A percentile compares a stretch with the other conserved stretches of the same genome.
These are phyloP conservation scores for Scutellaria galericulata DNA, from an alignment of 257 asterid genomes.

Conservation along the genomic window DNA sequence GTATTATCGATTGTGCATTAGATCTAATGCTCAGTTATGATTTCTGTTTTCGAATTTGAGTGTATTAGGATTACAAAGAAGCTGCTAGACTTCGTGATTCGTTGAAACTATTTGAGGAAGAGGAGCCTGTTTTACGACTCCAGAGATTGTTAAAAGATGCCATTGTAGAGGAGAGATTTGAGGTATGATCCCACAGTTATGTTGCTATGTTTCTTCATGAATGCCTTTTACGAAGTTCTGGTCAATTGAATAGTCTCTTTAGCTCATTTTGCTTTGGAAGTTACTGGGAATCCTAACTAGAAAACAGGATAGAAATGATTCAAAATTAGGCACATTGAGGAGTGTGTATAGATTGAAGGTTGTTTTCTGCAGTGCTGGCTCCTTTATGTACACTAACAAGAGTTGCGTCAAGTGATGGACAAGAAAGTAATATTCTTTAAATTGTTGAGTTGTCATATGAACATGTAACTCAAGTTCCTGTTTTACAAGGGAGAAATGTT, in stretches of 20 bases:
- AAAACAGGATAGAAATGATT: too few relatives aligned
- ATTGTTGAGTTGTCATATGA: not conserved
- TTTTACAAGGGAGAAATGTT: not conserved
- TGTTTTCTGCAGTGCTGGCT: not conserved
- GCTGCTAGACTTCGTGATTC: slow-evolving; percentile 93
- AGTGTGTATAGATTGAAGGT: not conserved
- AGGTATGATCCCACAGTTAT: slow-evolving; percentile 53
- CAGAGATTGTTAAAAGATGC: slow-evolving; percentile 74
- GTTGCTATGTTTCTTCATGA: slow-evolving; percentile 24
- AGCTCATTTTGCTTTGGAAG: not conserved
- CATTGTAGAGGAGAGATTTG: slow-evolving; percentile 71
- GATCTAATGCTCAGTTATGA: not conserved
- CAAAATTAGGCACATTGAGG: not conserved
- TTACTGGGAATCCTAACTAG: not conserved
- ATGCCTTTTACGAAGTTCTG: not conserved
- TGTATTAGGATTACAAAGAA: slow-evolving; percentile 67
- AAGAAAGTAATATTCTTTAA: not conserved
- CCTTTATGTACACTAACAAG: not conserved
- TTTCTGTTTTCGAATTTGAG: not conserved
- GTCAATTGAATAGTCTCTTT: not conserved
- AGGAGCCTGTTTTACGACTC: slow-evolving; percentile 77
- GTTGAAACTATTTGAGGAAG: slow-evolving; percentile 72
- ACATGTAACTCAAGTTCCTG: slow-evolving; percentile 10
- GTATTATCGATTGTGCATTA: not conserved
- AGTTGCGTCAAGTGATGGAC: not conserved